A percentile compares a stretch with the other conserved stretches of the same genome.
phyloP scores from a whole-genome alignment of 1,284 basidiomycete species.

The Trichosporon faecale region DNA sequence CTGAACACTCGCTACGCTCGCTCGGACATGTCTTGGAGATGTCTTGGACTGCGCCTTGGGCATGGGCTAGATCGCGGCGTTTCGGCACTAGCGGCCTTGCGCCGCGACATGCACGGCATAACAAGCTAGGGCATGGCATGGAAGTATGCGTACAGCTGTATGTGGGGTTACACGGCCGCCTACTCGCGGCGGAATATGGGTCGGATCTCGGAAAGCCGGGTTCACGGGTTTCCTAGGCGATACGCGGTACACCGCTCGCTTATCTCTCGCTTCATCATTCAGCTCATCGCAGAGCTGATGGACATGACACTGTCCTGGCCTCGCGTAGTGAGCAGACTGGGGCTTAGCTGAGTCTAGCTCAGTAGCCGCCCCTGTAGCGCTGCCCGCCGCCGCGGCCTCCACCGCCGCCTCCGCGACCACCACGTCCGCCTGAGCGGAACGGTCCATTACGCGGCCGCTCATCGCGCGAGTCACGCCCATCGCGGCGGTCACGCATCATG shows the following conservation, averaged over 20 bases:
- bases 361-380: conserved; percentile 31
- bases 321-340: background rate
- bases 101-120: background rate
- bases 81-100: too few species aligned
- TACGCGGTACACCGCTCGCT: background rate
- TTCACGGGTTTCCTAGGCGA: background rate
- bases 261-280: background rate
- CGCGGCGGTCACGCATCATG: conserved; percentile 13
- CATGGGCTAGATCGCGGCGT: background rate
- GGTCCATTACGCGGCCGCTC: conserved; percentile 13
- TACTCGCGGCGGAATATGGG: background rate
- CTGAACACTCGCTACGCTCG: too few species aligned
- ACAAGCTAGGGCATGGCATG: background rate
- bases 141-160: background rate
- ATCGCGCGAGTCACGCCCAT: conserved; percentile 5
- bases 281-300: background rate
- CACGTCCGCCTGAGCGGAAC: background rate
- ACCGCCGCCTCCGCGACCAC: conserved; percentile 2
- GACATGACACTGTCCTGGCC: background rate
- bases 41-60: too few species aligned
- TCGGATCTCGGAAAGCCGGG: background rate
- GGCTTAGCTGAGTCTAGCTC: background rate
- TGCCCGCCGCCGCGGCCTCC: conserved; percentile 20
- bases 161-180: background rate
- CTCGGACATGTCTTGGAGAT: too few species aligned